phyloP scores from a whole-genome alignment of 257 asterid genomes.

The Solanum sejunctum region DNA sequence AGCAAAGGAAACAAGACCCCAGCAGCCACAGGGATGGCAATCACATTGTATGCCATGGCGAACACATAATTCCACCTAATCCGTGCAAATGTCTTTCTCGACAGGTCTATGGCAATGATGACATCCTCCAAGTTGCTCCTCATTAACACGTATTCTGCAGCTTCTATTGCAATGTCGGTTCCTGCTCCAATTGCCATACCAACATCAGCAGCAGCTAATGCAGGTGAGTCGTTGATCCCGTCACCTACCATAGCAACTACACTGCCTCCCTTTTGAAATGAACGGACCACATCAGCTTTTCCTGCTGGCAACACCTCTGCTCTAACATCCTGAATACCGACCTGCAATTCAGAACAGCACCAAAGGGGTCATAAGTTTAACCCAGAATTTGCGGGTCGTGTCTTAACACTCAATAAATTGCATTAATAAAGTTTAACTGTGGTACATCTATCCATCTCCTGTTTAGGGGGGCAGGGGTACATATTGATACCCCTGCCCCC shows the following conservation, averaged over 20 bases:
- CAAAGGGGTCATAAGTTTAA: neutral
- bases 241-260: conserved; percentile 99
- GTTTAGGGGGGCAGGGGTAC: too few species aligned
- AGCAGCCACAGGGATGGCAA: conserved; percentile 88
- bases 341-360: conserved; percentile 30
- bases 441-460: neutral
- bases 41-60: conserved; percentile 79
- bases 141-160: conserved; percentile 93
- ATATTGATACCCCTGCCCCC: neutral
- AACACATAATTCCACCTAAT: conserved; percentile 70
- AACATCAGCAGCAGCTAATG: conserved; percentile 94
- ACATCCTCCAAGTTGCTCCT: conserved; percentile 90
- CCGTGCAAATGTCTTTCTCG: conserved; percentile 74
- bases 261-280: conserved; percentile 69
- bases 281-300: conserved; percentile 76
- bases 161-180: conserved; percentile 95
- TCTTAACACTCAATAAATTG: neutral
- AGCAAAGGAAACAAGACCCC: conserved; percentile 74
- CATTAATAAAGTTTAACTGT: neutral
- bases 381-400: neutral
- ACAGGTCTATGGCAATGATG: conserved; percentile 89
- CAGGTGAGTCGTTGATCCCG: conserved; percentile 97
- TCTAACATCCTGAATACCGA: conserved; percentile 77
- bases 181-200: conserved; percentile 99
- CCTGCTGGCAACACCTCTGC: conserved; percentile 99